Base-by-base conservation (phyloP, 192 early-diverging fungal genomes). In the Linnemannia schmuckeri region DNA sequence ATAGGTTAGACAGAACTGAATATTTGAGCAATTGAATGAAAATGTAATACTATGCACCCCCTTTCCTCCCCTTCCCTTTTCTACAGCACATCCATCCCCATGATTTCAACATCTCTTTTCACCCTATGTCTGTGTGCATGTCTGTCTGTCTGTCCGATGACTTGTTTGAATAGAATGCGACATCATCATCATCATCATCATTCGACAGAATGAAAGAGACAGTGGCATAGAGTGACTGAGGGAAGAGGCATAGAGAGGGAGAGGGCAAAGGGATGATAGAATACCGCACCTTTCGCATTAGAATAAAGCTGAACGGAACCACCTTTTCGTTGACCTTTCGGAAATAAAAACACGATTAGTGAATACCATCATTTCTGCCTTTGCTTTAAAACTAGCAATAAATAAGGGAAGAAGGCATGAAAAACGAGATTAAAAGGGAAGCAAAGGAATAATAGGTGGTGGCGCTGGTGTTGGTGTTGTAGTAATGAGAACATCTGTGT, bases 401-500 rank as follows among this genome's bases (percentile, higher is more conserved):
- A 30, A 38, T 0, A 22, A 20, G 17, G 3, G 18, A 52, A 52
- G 49, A 52, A 52, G 49, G 20, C 33, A 49, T 66, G 12, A 41
- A 66, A 4, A 24, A 15, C 24, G 40, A 72, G 40, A 6, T 38
- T 24, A 6, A 6, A 72, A 42, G 12, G 12, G 15, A 61, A 30
- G 5, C 38, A 38, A 74, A 37, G 57, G 42, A 70, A 70, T 66
- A 66, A 33, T 66, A 66, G 30, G 30, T 33, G 13, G 61, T 66
- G 61, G 30, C 33, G 61, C 2, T 66, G 10, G 30, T 30, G 61
- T 27, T 66, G 61, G 61, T 66, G 61, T 66, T 66, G 72, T 75
- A 81, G 80, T 81, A 81, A 81, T 75, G 15, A 46, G 80, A 81
- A 38, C 80, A 81, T 71, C 57, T 17, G 35, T 33, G 75, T 27